Base-by-base conservation (phyloP, 305 asterid species). In the Ilex paraguariensis region DNA sequence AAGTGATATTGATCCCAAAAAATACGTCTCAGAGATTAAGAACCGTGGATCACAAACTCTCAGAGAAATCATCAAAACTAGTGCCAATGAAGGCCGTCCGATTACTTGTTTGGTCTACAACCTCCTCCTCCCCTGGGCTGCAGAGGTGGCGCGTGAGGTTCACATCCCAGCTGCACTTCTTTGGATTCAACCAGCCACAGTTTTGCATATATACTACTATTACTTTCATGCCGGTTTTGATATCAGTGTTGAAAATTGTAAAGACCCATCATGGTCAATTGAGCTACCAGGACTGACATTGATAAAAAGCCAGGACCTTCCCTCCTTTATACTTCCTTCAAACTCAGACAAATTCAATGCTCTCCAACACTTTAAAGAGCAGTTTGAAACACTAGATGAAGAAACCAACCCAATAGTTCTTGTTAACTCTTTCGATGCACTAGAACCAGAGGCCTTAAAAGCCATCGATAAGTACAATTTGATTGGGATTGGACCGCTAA, bases 121-220 rank as follows among this genome's bases (percentile, higher is more conserved):
- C 28, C 28, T 21, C 28, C 28, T 21, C 28, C 28, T 21, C 28
- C 2, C 1, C 28, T 21, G 28, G 28, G 28, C 28, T 21, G 28
- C 28, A 1, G 2, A 21, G 28, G 28, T 21, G 28, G 28, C 28
- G 28, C 28, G 28, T 64, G 80, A 62, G 5, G 14, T 63, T 30
- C 56, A 75, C 62, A 54, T 83, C 42, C 83, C 82, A 8, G 52
- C 70, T 12, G 80, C 83, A 0, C 79, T 86, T 7, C 77, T 86
- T 13, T 86, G 94, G 90, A 69, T 75, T 42, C 84, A 83, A 68
- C 84, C 87, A 0, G 86, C 88, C 48, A 61, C 85, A 7, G 83
- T 83, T 10, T 62, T 83, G 30, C 69, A 71, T 30, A 62, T 83
- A 14, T 81, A 55, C 50, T 55, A 55, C 16, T 55, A 55, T 3